Conservation (phyloP, 192 early-diverging fungal genomes). For the Coemansia sp. region DNA sequence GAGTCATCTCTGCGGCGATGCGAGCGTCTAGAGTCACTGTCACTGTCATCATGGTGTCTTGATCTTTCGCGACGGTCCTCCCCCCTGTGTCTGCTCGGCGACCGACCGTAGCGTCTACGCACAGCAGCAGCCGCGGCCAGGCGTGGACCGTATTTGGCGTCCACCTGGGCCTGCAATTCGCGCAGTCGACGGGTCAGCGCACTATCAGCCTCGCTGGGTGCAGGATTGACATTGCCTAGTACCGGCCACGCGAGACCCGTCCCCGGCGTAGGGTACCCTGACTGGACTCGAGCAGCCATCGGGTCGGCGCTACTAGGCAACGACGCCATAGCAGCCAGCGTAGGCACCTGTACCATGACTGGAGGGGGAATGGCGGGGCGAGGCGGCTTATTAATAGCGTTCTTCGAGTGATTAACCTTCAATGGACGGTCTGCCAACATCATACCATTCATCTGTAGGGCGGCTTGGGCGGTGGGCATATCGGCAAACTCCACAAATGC, state of each 20-base stretch:
- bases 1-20: conserved; percentile 15
- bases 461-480: conserved; percentile 58
- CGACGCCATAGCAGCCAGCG: conserved; percentile 39
- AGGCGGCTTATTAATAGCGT: conserved; percentile 71
- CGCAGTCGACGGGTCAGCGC: conserved; percentile 11
- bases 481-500: conserved; percentile 81
- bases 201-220: not conserved
- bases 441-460: conserved; percentile 67
- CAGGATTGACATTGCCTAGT: conserved; percentile 24
- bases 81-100: conserved; percentile 11
- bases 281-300: not conserved
- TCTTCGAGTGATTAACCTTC: conserved; percentile 78
- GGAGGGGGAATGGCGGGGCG: not conserved
- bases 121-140: not conserved
- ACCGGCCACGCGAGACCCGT: conserved; percentile 42
- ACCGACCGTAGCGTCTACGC: conserved; percentile 7
- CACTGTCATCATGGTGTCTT: not conserved
- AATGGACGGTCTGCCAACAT: conserved; percentile 65
- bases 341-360: conserved; percentile 17
- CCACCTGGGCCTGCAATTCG: conserved; percentile 23
- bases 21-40: not conserved
- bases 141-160: conserved; percentile 20
- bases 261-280: not conserved
- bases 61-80: not conserved
- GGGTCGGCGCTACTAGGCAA: conserved; percentile 30